Base-by-base conservation (phyloP, 2,329 filamentous ascomycete genomes). In the Diaporthe vaccinii region DNA sequence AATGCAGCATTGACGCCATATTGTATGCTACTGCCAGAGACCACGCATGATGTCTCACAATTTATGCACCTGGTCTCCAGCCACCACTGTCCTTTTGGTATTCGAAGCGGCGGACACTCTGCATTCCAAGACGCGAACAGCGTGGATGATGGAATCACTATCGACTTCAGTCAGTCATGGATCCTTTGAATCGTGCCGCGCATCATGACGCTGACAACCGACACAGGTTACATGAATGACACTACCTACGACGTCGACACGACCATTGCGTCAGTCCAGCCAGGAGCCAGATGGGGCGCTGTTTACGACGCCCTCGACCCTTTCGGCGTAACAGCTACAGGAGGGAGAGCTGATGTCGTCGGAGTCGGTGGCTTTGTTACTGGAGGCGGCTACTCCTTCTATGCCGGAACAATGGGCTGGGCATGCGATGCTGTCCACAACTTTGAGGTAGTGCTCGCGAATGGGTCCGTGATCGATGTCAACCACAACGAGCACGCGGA, bases 371-470 rank as follows among this genome's bases (percentile, higher is more conserved):
- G 79, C 2, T 80, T 80, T 22, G 65, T 75, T 0, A 73, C 78
- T 15, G 79, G 79, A 7, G 79, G 79, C 0, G 79, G 79, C 6
- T 82, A 83, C 62, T 83, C 80, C 0, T 83, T 82, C 73, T 79
- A 82, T 57, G 76, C 79, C 31, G 79, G 78, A 72, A 55, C 70
- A 0, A 77, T 83, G 44, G 87, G 87, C 0, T 85, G 85, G 74
- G 83, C 82, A 9, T 86, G 84, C 71, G 87, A 87, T 72, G 85
- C 82, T 58, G 81, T 88, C 3, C 78, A 80, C 41, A 84, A 83
- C 61, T 87, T 82, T 69, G 82, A 88, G 59, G 80, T 89, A 12
- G 87, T 89, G 1, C 82, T 88, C 0, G 82, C 83, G 0, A 80
- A 83, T 72, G 86, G 87, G 7, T 72, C 76, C 1, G 82, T 88